Evolutionary conservation across 1,139 yeast species (phyloP).

Genomic region (Candida frijolesensis): DNA sequence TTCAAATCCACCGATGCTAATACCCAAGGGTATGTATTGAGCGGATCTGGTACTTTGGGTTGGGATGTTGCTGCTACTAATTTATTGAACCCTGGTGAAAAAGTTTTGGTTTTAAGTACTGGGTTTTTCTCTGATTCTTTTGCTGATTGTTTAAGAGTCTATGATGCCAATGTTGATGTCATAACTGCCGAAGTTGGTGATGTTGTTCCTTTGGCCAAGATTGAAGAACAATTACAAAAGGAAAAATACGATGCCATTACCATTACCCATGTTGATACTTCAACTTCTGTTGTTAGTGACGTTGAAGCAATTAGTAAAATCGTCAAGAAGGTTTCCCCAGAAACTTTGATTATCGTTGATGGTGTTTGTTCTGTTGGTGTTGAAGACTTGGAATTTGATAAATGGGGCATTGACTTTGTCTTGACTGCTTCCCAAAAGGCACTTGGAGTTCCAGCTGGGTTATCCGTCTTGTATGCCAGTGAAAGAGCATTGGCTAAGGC

Average conservation of each 20-base stretch:
- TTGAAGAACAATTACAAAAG: slow-evolving; percentile 55
- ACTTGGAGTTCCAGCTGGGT: slow-evolving; percentile 91
- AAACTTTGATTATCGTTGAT: slow-evolving; percentile 82
- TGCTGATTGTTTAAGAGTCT: slow-evolving; percentile 74
- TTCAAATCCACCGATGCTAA: slow-evolving; percentile 67
- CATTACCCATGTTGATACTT: slow-evolving; percentile 94
- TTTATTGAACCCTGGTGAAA: slow-evolving; percentile 64
- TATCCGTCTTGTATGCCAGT: slow-evolving; percentile 76
- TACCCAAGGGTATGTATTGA: slow-evolving; percentile 77
- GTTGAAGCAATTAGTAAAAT: slow-evolving; percentile 63
- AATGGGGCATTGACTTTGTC: slow-evolving; percentile 88
- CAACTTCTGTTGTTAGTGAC: slow-evolving; percentile 86
- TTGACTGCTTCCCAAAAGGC: slow-evolving; percentile 96
- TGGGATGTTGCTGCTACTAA: slow-evolving; percentile 92
- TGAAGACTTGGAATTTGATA: slow-evolving; percentile 81
- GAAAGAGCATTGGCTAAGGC: slow-evolving; percentile 72
- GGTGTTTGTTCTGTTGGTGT: slow-evolving; percentile 95
- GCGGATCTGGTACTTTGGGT: slow-evolving; percentile 94
- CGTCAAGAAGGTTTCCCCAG: slow-evolving; percentile 70
- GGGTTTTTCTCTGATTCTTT: slow-evolving; percentile 90
- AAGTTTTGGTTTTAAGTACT: slow-evolving; percentile 83
- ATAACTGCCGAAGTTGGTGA: slow-evolving; percentile 73
- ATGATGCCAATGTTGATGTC: slow-evolving; percentile 73
- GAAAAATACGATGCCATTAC: slow-evolving; percentile 70
- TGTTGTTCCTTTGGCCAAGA: slow-evolving; percentile 57